phyloP scores from a whole-genome alignment of 192 early-diverging fungal genomes.

The Phlyctochytrium bullatum region DNA sequence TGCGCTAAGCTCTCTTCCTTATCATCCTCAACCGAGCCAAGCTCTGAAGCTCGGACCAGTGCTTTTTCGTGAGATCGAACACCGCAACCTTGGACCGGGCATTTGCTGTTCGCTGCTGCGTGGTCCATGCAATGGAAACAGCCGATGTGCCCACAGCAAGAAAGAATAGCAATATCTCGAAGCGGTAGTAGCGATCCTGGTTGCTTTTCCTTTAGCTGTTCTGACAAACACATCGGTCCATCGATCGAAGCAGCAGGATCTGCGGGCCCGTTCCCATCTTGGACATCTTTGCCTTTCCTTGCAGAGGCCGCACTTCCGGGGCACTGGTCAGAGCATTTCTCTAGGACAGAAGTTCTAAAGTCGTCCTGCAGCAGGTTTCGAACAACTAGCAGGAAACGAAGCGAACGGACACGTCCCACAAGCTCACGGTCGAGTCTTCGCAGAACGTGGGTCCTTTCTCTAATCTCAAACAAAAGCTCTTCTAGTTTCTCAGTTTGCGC shows the following conservation, averaged over 20 bases:
- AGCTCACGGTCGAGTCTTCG: conserved; percentile 33
- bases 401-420: conserved; percentile 37
- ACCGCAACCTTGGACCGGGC: conserved; percentile 30
- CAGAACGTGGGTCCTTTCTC: conserved; percentile 29
- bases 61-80: conserved; percentile 31
- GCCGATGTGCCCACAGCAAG: conserved; percentile 50
- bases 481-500: conserved; percentile 6
- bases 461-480: conserved; percentile 33
- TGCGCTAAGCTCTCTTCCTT: conserved; percentile 4
- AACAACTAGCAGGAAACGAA: conserved; percentile 38
- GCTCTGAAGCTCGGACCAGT: conserved; percentile 23
- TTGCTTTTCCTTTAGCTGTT: background rate
- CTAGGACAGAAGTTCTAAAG: background rate
- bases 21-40: conserved; percentile 19
- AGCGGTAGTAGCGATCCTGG: background rate
- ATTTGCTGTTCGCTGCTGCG: conserved; percentile 27
- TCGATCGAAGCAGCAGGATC: background rate
- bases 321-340: background rate
- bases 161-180: conserved; percentile 22
- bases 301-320: background rate
- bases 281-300: background rate
- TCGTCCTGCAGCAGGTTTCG: conserved; percentile 17
- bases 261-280: background rate
- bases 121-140: conserved; percentile 29
- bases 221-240: background rate